These are phyloP conservation scores for Peniophora sp. DNA, from an alignment of 1,284 basidiomycete genomes.

Conservation along the genomic window DNA sequence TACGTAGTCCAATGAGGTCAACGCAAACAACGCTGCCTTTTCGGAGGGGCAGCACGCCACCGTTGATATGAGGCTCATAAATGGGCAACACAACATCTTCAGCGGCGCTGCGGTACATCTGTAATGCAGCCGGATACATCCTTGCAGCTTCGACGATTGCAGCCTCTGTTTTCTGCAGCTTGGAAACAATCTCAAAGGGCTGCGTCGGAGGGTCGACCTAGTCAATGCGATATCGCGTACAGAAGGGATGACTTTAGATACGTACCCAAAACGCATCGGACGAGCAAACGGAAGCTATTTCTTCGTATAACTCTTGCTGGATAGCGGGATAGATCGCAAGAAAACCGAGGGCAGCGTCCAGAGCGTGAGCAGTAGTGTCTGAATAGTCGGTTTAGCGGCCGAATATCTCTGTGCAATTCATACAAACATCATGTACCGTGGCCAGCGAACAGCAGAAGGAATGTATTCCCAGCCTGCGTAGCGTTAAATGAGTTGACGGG, in stretches of 20 bases:
- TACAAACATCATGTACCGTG: slow-evolving; percentile 41
- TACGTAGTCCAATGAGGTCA: slow-evolving; percentile 45
- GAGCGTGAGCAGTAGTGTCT: slow-evolving; percentile 45
- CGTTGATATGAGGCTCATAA: slow-evolving; percentile 14
- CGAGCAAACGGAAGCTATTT: slow-evolving; percentile 33
- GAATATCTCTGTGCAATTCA: too few relatives aligned
- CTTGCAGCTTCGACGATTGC: slow-evolving; percentile 37
- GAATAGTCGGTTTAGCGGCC: too few relatives aligned
- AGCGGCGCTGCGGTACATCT: slow-evolving; percentile 21
- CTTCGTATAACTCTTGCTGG: slow-evolving; percentile 38
- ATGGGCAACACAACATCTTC: slow-evolving; percentile 21
- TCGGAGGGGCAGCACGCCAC: slow-evolving; percentile 7
- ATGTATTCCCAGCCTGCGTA: slow-evolving; percentile 44
- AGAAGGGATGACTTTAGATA: not conserved
- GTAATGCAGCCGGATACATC: slow-evolving; percentile 26
- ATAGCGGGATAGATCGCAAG: slow-evolving; percentile 34
- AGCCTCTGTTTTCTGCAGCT: slow-evolving; percentile 36
- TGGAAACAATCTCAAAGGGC: slow-evolving; percentile 35
- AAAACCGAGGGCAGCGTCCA: slow-evolving; percentile 40
- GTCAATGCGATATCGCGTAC: not conserved
- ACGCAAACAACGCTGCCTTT: slow-evolving; percentile 27
- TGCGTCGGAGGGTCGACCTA: slow-evolving; percentile 14
- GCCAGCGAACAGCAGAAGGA: slow-evolving; percentile 45
- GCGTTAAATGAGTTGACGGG: too few relatives aligned
- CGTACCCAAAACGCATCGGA: slow-evolving; percentile 30